Evolutionary conservation across 441 rosid genomes (phyloP), one percentile per base, ranked within the genome.

Genomic region (Adansonia rubrostipa): DNA sequence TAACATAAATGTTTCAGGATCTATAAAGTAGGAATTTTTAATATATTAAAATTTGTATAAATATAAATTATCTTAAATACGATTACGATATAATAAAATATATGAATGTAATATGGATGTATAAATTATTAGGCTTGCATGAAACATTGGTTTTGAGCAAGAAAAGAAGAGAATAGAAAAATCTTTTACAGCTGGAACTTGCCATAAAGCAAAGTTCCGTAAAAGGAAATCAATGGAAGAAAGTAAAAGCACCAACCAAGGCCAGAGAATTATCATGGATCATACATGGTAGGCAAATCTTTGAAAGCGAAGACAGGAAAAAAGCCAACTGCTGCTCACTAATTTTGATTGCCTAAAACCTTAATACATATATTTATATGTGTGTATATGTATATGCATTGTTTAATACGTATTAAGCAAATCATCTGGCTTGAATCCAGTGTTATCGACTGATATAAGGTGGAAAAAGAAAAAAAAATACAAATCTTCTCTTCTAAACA

Each of bases 141-240:
- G 48, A 33, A 45, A 45, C 13, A 19, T 44, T 67, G 71, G 13
- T 19, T 36, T 24, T 42, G 19, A 65, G 13, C 6, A 11, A 45
- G 33, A 51, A 75, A 63, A 50, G 69, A 33, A 28, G 2, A 60
- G 33, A 51, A 75, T n/a, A 50, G 69, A 33, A 28, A 50, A 63
- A 64, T 51, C 50, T 73, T 5, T 20, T 14, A 48, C 71, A 79
- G 64, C 75, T 74, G 66, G 77, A 78, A 61, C 73, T 3, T 74
- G 20, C 45, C 53, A 10, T 33, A 1, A 40, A 45, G 11, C 36
- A n/a, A 36, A 36, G 73, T 66, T 48, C 45, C 33, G 44, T 61
- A 48, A 19, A 64, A 64, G 54, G 71, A 9, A 64, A 51, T 20
- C 73, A 64, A 22, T 10, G 50, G 33, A 20, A 24, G 19, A 45